Base-by-base conservation (phyloP, 768 basidiomycete genomes). In the Porphyrellus cyaneotinctus region DNA sequence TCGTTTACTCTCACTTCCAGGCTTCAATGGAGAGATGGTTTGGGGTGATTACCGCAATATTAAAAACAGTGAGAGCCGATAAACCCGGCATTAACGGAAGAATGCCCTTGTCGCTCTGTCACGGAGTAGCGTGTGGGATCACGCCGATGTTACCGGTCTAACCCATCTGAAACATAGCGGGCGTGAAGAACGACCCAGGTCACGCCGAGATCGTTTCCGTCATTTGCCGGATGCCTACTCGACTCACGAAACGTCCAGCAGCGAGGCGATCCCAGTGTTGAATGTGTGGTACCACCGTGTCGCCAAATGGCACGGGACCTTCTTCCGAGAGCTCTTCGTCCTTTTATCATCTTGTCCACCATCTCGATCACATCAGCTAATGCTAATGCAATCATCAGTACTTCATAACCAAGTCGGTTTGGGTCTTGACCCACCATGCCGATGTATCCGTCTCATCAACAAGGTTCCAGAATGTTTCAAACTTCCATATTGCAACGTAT, bases 391-490 rank as follows among this genome's bases (percentile, higher is more conserved):
- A 18, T 12, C 14, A 0, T 44, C 18, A 44, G 13, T 11, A 10
- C 20, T 9, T 15, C 36, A 2, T 2, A n/a, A n/a, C n/a, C n/a
- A n/a, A n/a, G n/a, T 48, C 54, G 47, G 9, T 57, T 63, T 36
- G 64, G 2, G 58, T 64, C 22, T 17, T 13, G 30, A 65, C 26
- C 6, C 31, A 45, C 61, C 54, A 65, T 3, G 49, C 17, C 6
- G 52, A 37, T 11, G 61, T 63, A 11, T 65, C 53, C 10, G n/a
- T 13, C 2, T 55, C 56, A 14, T 51, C 54, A 7, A 59, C 26
- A 17, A 59, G 57, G 22, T 51, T n/a, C 59, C 59, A 3, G 62
- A 51, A 42, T 59, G 42, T 13, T 64, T 64, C 52, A 64, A 41
- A 4, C 43, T 58, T 9, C 39, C 39, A 22, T 56, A 65, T 43